Evolutionary conservation across 2,329 filamentous ascomycete species (phyloP), one percentile per base, ranked within the genome.

Genomic region (Epichloe hybrida): DNA sequence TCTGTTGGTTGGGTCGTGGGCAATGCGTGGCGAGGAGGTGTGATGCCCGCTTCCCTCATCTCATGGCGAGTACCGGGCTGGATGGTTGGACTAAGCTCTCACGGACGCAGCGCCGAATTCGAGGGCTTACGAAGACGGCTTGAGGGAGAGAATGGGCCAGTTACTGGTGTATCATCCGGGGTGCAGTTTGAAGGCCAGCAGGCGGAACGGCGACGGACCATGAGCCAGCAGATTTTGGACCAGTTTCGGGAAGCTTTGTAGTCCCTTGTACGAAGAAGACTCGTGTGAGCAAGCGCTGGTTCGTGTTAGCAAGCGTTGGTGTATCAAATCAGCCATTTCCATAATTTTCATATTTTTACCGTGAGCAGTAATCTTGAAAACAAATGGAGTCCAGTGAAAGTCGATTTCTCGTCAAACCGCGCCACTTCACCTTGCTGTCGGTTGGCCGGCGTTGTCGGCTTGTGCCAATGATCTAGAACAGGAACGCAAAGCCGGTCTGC

Each of bases 41-140:
- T 95, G 35, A 66, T 97, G 45, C 91, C 91, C 1, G 73, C 77
- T 41, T 72, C 70, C 35, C 58, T 84, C 54, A 77, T 76, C 9
- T 73, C 74, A 41, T 97, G 89, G 86, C 77, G 93, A 44, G 72
- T 96, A 31, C 90, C 93, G 0, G 83, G 80, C 2, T 95, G 90
- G 90, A 69, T 95, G 58, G 84, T 95, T 4, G 88, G 88, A 7
- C 66, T 77, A 48, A 69, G 69, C 54, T 64, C 69, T 6, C 70
- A 72, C 54, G 73, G 75, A 61, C 70, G 77, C 45, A 77, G 75
- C 44, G 74, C 77, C 45, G 79, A 81, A 57, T 83, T 84, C 59
- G 81, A 84, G 57, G 80, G 77, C 2, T 62, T 84, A 56, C 70
- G 80, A 50, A 69, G 80, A 53, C 71, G 81, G 53, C 68, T 84